Base-by-base conservation (phyloP, 192 early-diverging fungal species). In the Coemansia asiatica region DNA sequence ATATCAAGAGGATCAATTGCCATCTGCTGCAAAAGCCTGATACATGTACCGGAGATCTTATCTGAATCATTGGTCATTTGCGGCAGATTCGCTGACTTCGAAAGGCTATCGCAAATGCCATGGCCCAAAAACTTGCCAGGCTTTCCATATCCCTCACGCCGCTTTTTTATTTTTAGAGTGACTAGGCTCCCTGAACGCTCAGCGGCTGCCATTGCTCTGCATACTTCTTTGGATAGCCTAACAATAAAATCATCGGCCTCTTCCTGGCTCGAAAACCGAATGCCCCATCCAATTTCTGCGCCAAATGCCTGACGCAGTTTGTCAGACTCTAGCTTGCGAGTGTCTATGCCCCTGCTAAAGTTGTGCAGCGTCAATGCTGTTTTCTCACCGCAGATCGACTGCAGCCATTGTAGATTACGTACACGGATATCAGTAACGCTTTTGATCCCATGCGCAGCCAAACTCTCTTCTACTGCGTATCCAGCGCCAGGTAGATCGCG, bases 221-320 rank as follows among this genome's bases (percentile, higher is more conserved):
- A 80, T 0, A 94, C 89, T 71, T 94, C 92, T 19, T 75, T 73
- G 0, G 83, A 63, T 28, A 95, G 72, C 38, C 85, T 78, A n/a
- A 33, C 44, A 1, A 95, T 38, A 83, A 95, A 97, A 33, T 75
- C 71, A 47, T 89, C 79, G 2, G 86, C 87, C 67, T 97, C 87
- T 2, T 71, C 65, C 31, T 86, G 67, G 23, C 67, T 90, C 58
- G 92, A 87, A 76, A 97, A 92, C 8, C 95, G 85, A 0, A 97
- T 85, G 7, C 91, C 95, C 94, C 95, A 95, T 51, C 89, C 89
- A 18, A 94, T 86, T 61, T 95, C 92, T 2, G 89, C 90, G 36
- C 92, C 92, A 25, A 96, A 88, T 47, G 85, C 87, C 69, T 92
- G 90, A 6, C 93, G 84, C 5, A 80, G 58, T 50, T 84, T 80